These are phyloP conservation scores for Phytophthora aleatoria DNA, from an alignment of 352 stramenopile species.

Conservation along the genomic window DNA sequence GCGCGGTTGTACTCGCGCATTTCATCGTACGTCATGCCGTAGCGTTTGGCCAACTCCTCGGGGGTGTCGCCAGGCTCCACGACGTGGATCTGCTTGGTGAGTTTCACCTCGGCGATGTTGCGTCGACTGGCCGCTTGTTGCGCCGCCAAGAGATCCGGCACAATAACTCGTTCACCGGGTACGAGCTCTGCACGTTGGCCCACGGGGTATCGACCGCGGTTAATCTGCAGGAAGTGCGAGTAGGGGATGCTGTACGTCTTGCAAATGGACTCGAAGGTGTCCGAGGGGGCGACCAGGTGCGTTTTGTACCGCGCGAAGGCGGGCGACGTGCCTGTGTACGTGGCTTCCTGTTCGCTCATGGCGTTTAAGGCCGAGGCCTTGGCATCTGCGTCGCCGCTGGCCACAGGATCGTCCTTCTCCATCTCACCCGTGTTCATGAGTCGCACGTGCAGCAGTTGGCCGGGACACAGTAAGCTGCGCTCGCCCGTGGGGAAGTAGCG, in stretches of 20 bases:
- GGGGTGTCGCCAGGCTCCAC: constrained; percentile 80
- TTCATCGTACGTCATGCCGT: constrained; percentile 86
- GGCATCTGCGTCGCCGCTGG: constrained; percentile 14
- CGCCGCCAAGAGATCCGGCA: constrained; percentile 66
- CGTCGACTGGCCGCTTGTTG: constrained; percentile 57
- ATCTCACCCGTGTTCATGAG: constrained; percentile 80
- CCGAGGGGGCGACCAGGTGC: constrained; percentile 49
- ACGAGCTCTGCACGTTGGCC: constrained; percentile 67
- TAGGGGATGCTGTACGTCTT: constrained; percentile 72
- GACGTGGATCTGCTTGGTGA: constrained; percentile 88
- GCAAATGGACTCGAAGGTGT: constrained; percentile 82
- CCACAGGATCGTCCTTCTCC: constrained; percentile 36
- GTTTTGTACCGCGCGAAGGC: constrained; percentile 74
- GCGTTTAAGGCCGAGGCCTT: constrained; percentile 16
- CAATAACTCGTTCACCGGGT: constrained; percentile 70
- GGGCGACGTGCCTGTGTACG: constrained; percentile 44
- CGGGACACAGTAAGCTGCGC: constrained; percentile 63
- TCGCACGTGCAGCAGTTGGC: constrained; percentile 79
- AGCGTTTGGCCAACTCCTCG: constrained; percentile 57
- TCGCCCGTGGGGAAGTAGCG: constrained; percentile 80
- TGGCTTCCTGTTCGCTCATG: constrained; percentile 22
- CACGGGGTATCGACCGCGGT: constrained; percentile 70
- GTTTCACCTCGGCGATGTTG: constrained; percentile 80
- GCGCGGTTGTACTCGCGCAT: constrained; percentile 85
- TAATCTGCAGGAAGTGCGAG: constrained; percentile 75